Base-by-base conservation (phyloP, 352 stramenopile species). In the Phytophthora litchii region DNA sequence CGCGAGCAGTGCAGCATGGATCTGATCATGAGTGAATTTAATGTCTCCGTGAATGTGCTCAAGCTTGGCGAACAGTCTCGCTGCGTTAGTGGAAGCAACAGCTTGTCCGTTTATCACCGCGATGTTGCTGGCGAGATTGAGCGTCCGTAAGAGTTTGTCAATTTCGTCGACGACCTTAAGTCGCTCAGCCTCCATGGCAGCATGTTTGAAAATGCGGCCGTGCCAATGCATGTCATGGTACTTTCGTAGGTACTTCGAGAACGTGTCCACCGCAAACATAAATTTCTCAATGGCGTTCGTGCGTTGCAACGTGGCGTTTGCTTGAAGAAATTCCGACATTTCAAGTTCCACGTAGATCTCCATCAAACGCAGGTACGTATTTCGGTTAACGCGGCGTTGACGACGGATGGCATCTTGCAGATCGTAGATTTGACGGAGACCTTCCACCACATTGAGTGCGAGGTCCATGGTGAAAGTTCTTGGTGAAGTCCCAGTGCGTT, bases 141-240 rank as follows among this genome's bases (percentile, higher is more conserved):
- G 54, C 46, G 72, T 49, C 38, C 42, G 55, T 19, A 70, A 67
- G n/a, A 77, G 29, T 36, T 57, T 45, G 42, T 80, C 64, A 29
- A 80, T 64, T 13, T 77, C 63, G 27, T 67, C 41, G 2, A 70
- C 44, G 23, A 76, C 29, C 2, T 56, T 13, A 0, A 57, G 60
- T 11, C 70, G 45, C 16, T 75, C 29, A 1, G 68, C 50, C 58
- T 73, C 69, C 72, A 80, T 61, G 1, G 14, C 17, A 4, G 27
- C 42, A 19, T 44, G 21, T 20, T 62, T 59, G 34, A 66, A 58
- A 6, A 75, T 31, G 3, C 67, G 61, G 1, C 46, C 34, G n/a
- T 63, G 3, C 13, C 48, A 25, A 12, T 63, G 48, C 61, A 63
- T 64, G 12, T 54, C 38, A 19, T 56, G 23, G 17, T 72, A 65